Evolutionary conservation across 2,329 filamentous ascomycete genomes (phyloP).

Genomic region (Fonsecaea pedrosoi): DNA sequence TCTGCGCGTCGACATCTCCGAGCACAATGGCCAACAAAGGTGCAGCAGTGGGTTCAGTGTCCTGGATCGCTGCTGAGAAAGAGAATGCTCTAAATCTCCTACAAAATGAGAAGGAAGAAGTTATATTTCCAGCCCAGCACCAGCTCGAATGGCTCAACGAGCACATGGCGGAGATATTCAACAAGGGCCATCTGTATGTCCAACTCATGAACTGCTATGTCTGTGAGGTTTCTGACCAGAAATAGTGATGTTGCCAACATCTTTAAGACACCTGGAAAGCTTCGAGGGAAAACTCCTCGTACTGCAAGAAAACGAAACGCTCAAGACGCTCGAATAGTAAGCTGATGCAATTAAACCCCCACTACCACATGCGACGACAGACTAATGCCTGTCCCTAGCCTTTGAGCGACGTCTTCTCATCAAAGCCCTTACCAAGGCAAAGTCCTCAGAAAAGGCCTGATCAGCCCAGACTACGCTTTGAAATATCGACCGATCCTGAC

Average conservation of each 20-base stretch:
- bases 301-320: constrained; percentile 53
- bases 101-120: constrained; percentile 86
- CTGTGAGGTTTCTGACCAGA: constrained; percentile 17
- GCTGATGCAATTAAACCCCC: constrained; percentile 27
- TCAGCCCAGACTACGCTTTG: constrained; percentile 46
- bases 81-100: constrained; percentile 77
- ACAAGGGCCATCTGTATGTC: constrained; percentile 80
- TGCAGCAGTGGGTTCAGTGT: constrained; percentile 74
- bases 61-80: constrained; percentile 87
- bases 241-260: constrained; percentile 85
- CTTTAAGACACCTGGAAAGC: constrained; percentile 73
- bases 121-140: constrained; percentile 87
- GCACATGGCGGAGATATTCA: constrained; percentile 95
- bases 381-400: constrained; percentile 46
- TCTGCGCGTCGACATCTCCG: not conserved
- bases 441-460: constrained; percentile 46
- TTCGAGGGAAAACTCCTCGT: constrained; percentile 57
- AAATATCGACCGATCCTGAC: constrained; percentile 42
- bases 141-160: constrained; percentile 98
- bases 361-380: not conserved
- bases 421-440: constrained; percentile 45
- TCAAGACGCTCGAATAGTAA: constrained; percentile 53
- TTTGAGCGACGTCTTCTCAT: constrained; percentile 56
- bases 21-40: constrained; percentile 44
- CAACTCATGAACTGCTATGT: constrained; percentile 40